Conservation (phyloP, 257 asterid genomes). For the Forsythia suspensa region DNA sequence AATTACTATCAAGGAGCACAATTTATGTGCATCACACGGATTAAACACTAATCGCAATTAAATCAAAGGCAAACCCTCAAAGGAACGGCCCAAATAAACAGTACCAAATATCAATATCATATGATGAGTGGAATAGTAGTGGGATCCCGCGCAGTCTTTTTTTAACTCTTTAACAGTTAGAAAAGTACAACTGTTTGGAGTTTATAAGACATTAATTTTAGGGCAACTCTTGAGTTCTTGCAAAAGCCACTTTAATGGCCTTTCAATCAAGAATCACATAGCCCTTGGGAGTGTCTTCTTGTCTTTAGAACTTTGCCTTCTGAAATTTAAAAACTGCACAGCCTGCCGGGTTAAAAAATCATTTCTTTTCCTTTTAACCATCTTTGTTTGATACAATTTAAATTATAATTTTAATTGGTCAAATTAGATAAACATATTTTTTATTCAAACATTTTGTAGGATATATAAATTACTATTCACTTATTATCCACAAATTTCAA, state of each 20-base stretch:
- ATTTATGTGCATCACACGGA: no score
- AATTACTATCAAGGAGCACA: no score
- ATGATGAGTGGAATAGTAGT: constrained; percentile 23
- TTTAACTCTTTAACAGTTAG: constrained; percentile 19
- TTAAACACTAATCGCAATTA: neutral
- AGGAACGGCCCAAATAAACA: constrained; percentile 29
- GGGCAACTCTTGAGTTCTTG: constrained; percentile 42
- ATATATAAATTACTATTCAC: no score
- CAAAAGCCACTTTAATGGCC: constrained; percentile 33
- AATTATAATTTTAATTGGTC: no score
- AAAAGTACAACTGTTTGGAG: neutral
- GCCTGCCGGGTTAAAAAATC: neutral
- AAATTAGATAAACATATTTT: no score
- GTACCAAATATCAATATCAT: constrained; percentile 8
- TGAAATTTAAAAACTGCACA: neutral
- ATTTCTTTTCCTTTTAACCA: neutral
- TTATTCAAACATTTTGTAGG: no score
- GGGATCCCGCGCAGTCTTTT: neutral
- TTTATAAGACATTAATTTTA: neutral
- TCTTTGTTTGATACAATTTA: no score
- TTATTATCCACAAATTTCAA: no score
- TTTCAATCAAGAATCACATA: neutral
- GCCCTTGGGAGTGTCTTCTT: neutral
- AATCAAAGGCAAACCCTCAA: constrained; percentile 18
- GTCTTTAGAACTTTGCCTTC: neutral